A percentile compares a stretch with the other conserved stretches of the same genome.
These are phyloP conservation scores for Penicillium egyptiacum DNA, from an alignment of 495 filamentous ascomycete species.

Conservation along the genomic window DNA sequence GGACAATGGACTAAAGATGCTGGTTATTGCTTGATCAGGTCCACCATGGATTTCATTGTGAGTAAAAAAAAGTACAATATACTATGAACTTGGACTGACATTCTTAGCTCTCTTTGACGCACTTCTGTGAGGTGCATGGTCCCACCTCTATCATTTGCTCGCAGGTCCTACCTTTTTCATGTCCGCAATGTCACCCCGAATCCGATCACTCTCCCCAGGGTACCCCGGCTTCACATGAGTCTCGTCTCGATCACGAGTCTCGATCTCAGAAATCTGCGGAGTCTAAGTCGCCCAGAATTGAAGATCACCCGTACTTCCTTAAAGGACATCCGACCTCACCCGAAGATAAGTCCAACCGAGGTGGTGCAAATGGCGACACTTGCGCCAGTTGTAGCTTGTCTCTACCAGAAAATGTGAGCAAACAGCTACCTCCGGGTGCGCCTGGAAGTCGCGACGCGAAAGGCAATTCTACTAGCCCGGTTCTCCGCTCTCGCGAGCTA, in stretches of 20 bases:
- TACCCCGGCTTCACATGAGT: slow-evolving; percentile 37
- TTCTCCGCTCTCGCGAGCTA: slow-evolving; percentile 55
- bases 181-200: slow-evolving; percentile 64
- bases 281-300: slow-evolving; percentile 39
- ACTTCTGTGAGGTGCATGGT: slow-evolving; percentile 95
- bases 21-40: slow-evolving; percentile 28
- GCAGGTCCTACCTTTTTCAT: slow-evolving; percentile 77
- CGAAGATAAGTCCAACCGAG: slow-evolving; percentile 34
- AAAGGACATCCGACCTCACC: slow-evolving; percentile 36
- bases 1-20: slow-evolving; percentile 38
- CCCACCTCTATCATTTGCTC: slow-evolving; percentile 95
- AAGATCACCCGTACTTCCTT: slow-evolving; percentile 48
- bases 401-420: slow-evolving; percentile 54
- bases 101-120: slow-evolving; percentile 81
- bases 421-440: slow-evolving; percentile 53
- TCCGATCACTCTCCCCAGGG: slow-evolving; percentile 34
- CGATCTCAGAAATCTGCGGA: slow-evolving; percentile 5
- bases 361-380: slow-evolving; percentile 45
- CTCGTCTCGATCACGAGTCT: slow-evolving; percentile 16
- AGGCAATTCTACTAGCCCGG: slow-evolving; percentile 54
- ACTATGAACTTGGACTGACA: slow-evolving; percentile 3
- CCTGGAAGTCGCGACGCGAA: slow-evolving; percentile 52
- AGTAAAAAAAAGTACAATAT: not conserved
- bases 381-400: slow-evolving; percentile 61
- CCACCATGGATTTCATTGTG: slow-evolving; percentile 52